These are phyloP conservation scores for Porpolomopsis calyptriformis DNA, from an alignment of 768 basidiomycete genomes.

Conservation along the genomic window DNA sequence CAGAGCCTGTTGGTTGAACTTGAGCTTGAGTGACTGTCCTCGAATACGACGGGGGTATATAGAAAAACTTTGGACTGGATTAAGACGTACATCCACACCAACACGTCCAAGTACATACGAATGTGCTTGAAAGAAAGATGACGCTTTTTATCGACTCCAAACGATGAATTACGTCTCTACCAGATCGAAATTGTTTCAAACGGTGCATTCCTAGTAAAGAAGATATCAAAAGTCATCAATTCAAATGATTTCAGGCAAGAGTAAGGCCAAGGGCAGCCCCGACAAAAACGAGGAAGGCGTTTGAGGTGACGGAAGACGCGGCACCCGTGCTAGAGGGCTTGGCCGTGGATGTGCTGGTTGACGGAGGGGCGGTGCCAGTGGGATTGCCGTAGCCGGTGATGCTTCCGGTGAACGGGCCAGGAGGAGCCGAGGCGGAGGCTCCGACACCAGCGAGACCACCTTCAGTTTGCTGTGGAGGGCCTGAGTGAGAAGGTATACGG, in stretches of 20 bases:
- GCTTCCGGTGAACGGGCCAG: constrained; percentile 29
- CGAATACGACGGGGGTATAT: too few species aligned
- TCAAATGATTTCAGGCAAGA: not conserved
- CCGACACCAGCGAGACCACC: constrained; percentile 34
- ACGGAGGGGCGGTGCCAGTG: constrained; percentile 12
- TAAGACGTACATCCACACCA: too few species aligned
- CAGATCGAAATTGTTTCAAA: too few species aligned
- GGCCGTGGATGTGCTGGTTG: not conserved
- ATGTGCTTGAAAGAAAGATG: too few species aligned
- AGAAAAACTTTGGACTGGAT: too few species aligned
- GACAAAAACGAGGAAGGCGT: not conserved
- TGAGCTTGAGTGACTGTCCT: too few species aligned
- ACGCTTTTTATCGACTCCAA: too few species aligned
- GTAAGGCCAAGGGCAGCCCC: not conserved
- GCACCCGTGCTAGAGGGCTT: not conserved
- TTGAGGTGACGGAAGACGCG: not conserved
- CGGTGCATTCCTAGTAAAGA: not conserved
- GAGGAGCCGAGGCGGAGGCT: constrained; percentile 36
- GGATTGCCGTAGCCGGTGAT: constrained; percentile 19
- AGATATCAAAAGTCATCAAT: not conserved
- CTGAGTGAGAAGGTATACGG: not conserved
- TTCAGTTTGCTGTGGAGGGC: constrained; percentile 26
- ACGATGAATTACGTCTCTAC: too few species aligned
- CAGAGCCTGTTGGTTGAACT: too few species aligned
- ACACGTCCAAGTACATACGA: too few species aligned